Base-by-base conservation (phyloP, 192 early-diverging fungal genomes). In the Dissophora globulifera region DNA sequence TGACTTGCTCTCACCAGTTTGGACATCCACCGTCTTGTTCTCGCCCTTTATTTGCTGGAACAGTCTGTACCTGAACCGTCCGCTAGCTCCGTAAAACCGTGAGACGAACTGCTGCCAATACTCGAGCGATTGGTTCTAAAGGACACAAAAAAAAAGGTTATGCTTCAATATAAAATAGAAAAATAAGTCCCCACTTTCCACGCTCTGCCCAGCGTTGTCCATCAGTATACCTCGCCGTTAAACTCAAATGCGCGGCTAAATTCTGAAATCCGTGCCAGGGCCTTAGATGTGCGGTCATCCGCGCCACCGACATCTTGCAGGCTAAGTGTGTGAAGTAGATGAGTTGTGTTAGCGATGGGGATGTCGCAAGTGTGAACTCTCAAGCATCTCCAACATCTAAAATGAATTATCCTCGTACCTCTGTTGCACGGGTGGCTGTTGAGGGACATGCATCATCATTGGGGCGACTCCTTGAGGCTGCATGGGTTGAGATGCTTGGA, bases 91-190 rank as follows among this genome's bases (percentile, higher is more conserved):
- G 58, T 59, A 75, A 33, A 75, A 75, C 19, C 23, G 57, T 13
- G 50, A 29, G 17, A 65, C 57, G 17, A 75, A 53, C 8, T 20
- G 19, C 16, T 60, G 47, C 71, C 71, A 75, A 45, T 46, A 74
- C 17, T 58, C 53, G 17, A 66, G 47, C 1, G 71, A 29, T 48
- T 58, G 23, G 19, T 58, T 54, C 62, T 65, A 42, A 56, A 30
- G 26, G 22, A 1, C 26, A 50, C 23, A n/a, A 17, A 42, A 43
- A 27, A 2, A 49, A 41, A 26, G 30, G n/a, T 4, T 26, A 19
- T 12, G n/a, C 1, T 19, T 8, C 35, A 51, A 7, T 40, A 33
- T 29, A 42, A 5, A n/a, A 12, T 45, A 10, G 13, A 40, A 40
- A 43, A 26, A 9, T 13, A 38, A 38, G 13, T 6, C 35, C 7